phyloP scores from a whole-genome alignment of 192 early-diverging fungal species.

The Mortierella claussenii region DNA sequence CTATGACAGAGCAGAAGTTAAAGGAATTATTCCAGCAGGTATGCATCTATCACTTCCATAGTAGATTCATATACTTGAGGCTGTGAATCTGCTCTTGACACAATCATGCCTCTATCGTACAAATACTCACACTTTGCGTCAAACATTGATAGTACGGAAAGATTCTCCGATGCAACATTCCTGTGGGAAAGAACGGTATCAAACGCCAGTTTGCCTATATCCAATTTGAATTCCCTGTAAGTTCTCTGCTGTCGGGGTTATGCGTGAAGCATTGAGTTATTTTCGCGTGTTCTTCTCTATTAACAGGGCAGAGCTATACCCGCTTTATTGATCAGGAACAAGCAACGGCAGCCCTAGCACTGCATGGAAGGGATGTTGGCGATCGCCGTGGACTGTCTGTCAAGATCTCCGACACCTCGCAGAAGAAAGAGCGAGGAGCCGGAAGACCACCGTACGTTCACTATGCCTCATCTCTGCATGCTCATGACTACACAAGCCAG shows the following conservation, averaged over 20 bases:
- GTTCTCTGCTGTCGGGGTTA: not conserved
- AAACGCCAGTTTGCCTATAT: conserved; percentile 23
- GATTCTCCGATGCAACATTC: conserved; percentile 21
- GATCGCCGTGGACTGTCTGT: conserved; percentile 30
- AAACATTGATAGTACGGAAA: conserved; percentile 15
- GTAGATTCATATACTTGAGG: not conserved
- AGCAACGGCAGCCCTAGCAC: conserved; percentile 33
- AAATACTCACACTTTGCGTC: not conserved
- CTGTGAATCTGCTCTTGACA: too few relatives aligned
- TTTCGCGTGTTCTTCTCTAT: too few relatives aligned
- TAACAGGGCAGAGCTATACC: not conserved
- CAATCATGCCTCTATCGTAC: too few relatives aligned
- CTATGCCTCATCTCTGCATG: not conserved
- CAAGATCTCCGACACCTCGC: conserved; percentile 35
- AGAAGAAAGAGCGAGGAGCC: conserved; percentile 2
- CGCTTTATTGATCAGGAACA: conserved; percentile 18
- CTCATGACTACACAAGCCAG: too few relatives aligned
- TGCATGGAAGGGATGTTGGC: conserved; percentile 40
- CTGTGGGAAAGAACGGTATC: not conserved
- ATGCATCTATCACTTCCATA: not conserved
- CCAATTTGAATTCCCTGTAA: conserved; percentile 23
- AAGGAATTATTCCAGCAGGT: conserved; percentile 29
- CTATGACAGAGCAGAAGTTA: conserved; percentile 17
- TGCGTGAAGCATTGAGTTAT: too few relatives aligned
- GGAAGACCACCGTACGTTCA: conserved; percentile 29